Evolutionary conservation across 768 basidiomycete species (phyloP).

Genomic region (Tylopilus plumbeoviolaceoides): DNA sequence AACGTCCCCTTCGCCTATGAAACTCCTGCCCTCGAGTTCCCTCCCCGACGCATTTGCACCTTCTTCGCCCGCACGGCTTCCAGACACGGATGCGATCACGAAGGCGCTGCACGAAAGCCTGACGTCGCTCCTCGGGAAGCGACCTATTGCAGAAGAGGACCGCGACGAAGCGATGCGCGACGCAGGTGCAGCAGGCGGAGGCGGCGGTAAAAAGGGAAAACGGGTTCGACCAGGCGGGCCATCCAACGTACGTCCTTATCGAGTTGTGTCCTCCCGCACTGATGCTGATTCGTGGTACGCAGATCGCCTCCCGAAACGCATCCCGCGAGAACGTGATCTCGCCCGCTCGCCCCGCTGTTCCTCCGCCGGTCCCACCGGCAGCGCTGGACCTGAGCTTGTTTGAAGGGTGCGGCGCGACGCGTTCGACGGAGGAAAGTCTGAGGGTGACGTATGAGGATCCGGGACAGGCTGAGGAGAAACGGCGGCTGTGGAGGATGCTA

Average conservation of each 20-base stretch:
- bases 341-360: slow-evolving; percentile 5
- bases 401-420: slow-evolving; percentile 17
- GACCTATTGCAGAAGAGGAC: slow-evolving; percentile 45
- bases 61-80: slow-evolving; percentile 32
- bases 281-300: not conserved
- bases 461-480: slow-evolving; percentile 53
- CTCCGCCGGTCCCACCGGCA: not conserved
- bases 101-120: slow-evolving; percentile 66
- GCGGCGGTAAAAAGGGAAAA: slow-evolving; percentile 28
- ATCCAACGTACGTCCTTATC: slow-evolving; percentile 30
- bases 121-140: slow-evolving; percentile 65
- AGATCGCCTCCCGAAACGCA: slow-evolving; percentile 34
- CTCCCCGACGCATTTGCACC: slow-evolving; percentile 9
- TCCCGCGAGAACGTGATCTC: slow-evolving; percentile 29
- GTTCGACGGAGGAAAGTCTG: slow-evolving; percentile 41
- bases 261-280: not conserved
- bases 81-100: slow-evolving; percentile 44
- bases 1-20: slow-evolving; percentile 49
- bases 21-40: slow-evolving; percentile 29
- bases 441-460: slow-evolving; percentile 69
- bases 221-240: slow-evolving; percentile 35
- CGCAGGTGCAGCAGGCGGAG: not conserved
- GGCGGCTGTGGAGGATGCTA: slow-evolving; percentile 53
- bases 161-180: slow-evolving; percentile 11
- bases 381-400: slow-evolving; percentile 31